Base-by-base conservation (phyloP, 139 green algal species). In the Desmodesmus armatus region DNA sequence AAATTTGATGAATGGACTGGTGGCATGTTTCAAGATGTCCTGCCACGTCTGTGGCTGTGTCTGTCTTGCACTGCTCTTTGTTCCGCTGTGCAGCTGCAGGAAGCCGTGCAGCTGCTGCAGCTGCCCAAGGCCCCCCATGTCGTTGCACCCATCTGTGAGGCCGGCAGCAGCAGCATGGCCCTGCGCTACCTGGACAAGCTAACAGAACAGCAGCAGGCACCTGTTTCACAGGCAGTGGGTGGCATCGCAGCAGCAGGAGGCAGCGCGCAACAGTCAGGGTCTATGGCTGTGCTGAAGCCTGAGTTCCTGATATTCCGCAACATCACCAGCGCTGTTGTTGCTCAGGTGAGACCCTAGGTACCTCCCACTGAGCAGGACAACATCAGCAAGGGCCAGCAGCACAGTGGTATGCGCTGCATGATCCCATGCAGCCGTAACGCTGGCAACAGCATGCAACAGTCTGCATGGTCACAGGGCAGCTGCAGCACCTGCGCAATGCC, bases 221-320 rank as follows among this genome's bases (percentile, higher is more conserved):
- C 35, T 25, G 53, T 21, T 5, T 58, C 33, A 27, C 35, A 43
- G 5, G 27, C 4, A 17, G 25, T 29, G 19, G 29, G 7, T 65
- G 44, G 25, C 17, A 15, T 4, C 66, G 9, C 43, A 49, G 41
- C 23, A 13, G 7, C 25, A 53, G 67, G 11, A 13, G 39, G 39
- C 39, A 49, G 67, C 35, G 39, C 37, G n/a, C n/a, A n/a, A n/a
- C n/a, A n/a, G n/a, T n/a, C n/a, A n/a, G n/a, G n/a, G n/a, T 33
- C 15, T 9, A 11, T 3, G 33, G 37, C 58, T 39, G 65, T 62
- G 51, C 35, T 53, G 67, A 44, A 60, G 83, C 81, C 72, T 3
- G 73, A 92, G 86, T 85, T 92, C 19, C 84, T 90, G 74, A 71
- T 88, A 47, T 66, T 85, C 15, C 83, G 88, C 33, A 83, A 90